These are phyloP conservation scores for Rhizodiscina lignyota DNA, from an alignment of 495 filamentous ascomycete species.

Conservation along the genomic window DNA sequence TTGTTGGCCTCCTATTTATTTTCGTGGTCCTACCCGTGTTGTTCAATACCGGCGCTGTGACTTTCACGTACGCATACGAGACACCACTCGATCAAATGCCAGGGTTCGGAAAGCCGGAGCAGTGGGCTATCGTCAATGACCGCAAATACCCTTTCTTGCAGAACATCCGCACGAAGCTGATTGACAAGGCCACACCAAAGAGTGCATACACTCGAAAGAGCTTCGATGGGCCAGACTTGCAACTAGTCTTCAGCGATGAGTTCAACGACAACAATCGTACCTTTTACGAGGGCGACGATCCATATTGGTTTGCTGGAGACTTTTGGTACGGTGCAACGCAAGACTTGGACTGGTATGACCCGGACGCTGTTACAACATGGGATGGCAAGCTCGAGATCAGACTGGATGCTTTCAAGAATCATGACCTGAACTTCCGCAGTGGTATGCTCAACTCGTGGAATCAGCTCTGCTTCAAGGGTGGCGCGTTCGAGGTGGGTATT, in stretches of 20 bases:
- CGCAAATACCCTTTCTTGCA: slow-evolving; percentile 8
- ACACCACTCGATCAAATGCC: slow-evolving; percentile 19
- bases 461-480: slow-evolving; percentile 19
- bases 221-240: slow-evolving; percentile 11
- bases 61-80: slow-evolving; percentile 10
- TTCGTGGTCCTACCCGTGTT: slow-evolving; percentile 31
- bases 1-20: slow-evolving; percentile 25
- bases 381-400: slow-evolving; percentile 15
- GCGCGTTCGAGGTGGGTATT: slow-evolving; percentile 16
- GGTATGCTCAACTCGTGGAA: slow-evolving; percentile 23
- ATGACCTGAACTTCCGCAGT: slow-evolving; percentile 16
- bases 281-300: slow-evolving; percentile 19
- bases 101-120: slow-evolving; percentile 5
- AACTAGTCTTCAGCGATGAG: slow-evolving; percentile 21
- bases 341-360: slow-evolving; percentile 22
- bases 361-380: slow-evolving; percentile 16
- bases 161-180: slow-evolving; percentile 13
- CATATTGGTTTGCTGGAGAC: slow-evolving; percentile 14
- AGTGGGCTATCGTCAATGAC: slow-evolving; percentile 16
- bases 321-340: slow-evolving; percentile 20
- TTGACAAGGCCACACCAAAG: slow-evolving; percentile 18
- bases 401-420: slow-evolving; percentile 16
- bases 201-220: slow-evolving; percentile 9
- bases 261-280: slow-evolving; percentile 15
- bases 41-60: slow-evolving; percentile 18